Evolutionary conservation across 1,139 yeast species (phyloP).

Genomic region (Blastobotrys buckinghamii): DNA sequence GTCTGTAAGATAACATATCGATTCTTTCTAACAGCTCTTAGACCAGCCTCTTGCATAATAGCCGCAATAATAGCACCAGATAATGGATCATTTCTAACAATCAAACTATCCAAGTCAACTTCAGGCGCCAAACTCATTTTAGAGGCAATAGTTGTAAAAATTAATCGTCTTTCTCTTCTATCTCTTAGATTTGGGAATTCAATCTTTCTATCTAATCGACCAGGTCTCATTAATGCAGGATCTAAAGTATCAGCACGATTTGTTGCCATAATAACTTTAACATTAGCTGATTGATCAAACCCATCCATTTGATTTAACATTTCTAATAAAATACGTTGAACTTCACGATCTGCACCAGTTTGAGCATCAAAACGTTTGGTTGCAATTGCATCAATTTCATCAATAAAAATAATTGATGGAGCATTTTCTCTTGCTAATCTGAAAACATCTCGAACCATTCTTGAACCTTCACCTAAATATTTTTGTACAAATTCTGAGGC

Average conservation of each 20-base stretch:
- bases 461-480: constrained; percentile 97
- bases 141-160: constrained; percentile 92
- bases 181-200: constrained; percentile 95
- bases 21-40: constrained; percentile 95
- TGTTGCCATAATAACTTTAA: constrained; percentile 98
- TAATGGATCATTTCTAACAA: constrained; percentile 91
- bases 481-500: constrained; percentile 98
- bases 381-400: constrained; percentile 98
- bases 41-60: constrained; percentile 99
- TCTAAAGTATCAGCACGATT: constrained; percentile 97
- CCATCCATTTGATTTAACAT: constrained; percentile 99
- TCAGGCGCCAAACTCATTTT: constrained; percentile 98
- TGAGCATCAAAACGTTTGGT: constrained; percentile 99
- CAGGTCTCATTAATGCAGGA: constrained; percentile 96
- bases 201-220: constrained; percentile 95
- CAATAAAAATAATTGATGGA: constrained; percentile 94
- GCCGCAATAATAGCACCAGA: constrained; percentile 99
- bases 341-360: constrained; percentile 99
- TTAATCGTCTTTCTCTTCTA: constrained; percentile 94
- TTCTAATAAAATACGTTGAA: constrained; percentile 94
- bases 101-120: constrained; percentile 89
- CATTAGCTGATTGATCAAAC: constrained; percentile 91
- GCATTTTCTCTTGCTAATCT: constrained; percentile 95
- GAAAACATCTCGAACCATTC: constrained; percentile 99
- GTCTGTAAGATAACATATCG: constrained; percentile 93